phyloP scores from a whole-genome alignment of 139 green algal genomes.

The Chlorella sp. region DNA sequence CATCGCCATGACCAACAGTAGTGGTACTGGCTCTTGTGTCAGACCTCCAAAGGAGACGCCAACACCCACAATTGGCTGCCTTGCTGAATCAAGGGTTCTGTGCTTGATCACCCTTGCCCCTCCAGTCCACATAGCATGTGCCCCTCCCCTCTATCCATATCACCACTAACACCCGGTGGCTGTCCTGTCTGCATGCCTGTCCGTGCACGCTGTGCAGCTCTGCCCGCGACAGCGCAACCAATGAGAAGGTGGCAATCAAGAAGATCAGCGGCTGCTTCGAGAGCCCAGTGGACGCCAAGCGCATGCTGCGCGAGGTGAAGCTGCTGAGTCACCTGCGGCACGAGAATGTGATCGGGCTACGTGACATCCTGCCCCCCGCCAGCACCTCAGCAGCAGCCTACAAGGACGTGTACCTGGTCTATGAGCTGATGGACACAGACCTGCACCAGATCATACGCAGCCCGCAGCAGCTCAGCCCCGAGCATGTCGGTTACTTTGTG shows the following conservation, averaged over 20 bases:
- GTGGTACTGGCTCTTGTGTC: too few species aligned
- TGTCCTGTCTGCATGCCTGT: too few species aligned
- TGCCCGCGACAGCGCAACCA: conserved; percentile 37
- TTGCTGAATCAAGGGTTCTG: too few species aligned
- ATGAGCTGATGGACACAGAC: conserved; percentile 99
- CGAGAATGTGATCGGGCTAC: conserved; percentile 63
- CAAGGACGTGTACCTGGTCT: conserved; percentile 94
- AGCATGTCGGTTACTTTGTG: conserved; percentile 96
- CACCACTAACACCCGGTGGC: too few species aligned
- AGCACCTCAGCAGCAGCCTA: conserved; percentile 24
- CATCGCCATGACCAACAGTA: too few species aligned
- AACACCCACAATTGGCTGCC: too few species aligned
- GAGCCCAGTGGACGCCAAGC: conserved; percentile 85
- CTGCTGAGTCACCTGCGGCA: conserved; percentile 70
- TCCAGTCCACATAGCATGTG: too few species aligned
- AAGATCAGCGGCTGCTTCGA: conserved; percentile 95
- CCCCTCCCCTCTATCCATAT: too few species aligned
- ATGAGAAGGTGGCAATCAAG: conserved; percentile 87
- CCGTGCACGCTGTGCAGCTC: conserved; percentile 33
- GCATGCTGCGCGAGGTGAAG: conserved; percentile 92
- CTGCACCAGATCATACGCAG: conserved; percentile 99
- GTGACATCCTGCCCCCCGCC: conserved; percentile 58
- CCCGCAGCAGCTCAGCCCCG: conserved; percentile 82
- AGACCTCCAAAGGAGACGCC: too few species aligned
- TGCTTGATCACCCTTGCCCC: too few species aligned